Conservation (phyloP, 805 yeast species). For the Lipomyces yamadae region DNA sequence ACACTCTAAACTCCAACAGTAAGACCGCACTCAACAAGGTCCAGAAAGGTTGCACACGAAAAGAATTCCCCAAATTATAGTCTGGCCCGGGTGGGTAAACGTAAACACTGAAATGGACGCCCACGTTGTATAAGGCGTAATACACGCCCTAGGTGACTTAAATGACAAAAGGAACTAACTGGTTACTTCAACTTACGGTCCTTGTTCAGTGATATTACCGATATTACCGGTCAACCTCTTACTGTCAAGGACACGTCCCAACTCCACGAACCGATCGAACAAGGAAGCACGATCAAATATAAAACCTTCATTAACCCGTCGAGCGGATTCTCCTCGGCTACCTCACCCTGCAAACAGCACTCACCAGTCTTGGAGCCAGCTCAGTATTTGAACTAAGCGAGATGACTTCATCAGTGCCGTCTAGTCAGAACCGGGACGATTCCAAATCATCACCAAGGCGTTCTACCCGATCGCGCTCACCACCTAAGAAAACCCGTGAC, state of each 20-base stretch:
- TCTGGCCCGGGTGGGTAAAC: not conserved
- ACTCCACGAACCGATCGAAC: not conserved
- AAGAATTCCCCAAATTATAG: not conserved
- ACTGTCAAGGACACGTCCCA: not conserved
- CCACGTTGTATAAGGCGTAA: not conserved
- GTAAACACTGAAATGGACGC: not conserved
- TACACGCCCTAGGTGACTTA: not conserved
- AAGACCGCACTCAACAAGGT: too few relatives aligned
- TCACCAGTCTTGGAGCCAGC: not conserved
- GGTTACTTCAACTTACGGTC: not conserved
- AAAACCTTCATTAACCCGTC: not conserved
- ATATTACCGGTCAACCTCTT: too few relatives aligned
- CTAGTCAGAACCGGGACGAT: not conserved
- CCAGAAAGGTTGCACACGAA: not conserved
- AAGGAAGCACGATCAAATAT: not conserved
- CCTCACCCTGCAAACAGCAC: not conserved
- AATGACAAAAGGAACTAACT: not conserved
- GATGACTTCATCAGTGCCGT: not conserved
- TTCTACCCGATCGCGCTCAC: not conserved
- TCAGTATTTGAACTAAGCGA: not conserved
- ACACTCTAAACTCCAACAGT: too few relatives aligned
- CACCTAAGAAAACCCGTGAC: not conserved
- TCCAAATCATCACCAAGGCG: not conserved
- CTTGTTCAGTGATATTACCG: not conserved
- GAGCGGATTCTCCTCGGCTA: not conserved